A percentile compares a stretch with the other conserved stretches of the same genome.
Evolutionary conservation across 2,329 filamentous ascomycete species (phyloP).

Genomic region (Escovopsis sp.): DNA sequence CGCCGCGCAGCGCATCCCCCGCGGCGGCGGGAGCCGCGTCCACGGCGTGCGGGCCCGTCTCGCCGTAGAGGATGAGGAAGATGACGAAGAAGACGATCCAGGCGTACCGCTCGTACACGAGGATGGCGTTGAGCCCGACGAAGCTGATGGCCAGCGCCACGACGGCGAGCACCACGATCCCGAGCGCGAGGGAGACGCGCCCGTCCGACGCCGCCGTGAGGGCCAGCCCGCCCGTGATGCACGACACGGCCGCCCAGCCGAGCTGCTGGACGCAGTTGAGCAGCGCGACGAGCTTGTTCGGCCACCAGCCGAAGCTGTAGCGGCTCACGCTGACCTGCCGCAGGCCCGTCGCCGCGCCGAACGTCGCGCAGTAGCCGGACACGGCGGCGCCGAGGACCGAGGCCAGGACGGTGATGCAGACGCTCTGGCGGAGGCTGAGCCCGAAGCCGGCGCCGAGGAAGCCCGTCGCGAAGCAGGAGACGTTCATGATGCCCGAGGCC

Average conservation of each 20-base stretch:
- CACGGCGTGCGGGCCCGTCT: conserved; percentile 26
- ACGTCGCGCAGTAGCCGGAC: conserved; percentile 31
- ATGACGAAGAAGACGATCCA: conserved; percentile 32
- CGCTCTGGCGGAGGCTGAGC: conserved; percentile 26
- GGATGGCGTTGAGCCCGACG: conserved; percentile 32
- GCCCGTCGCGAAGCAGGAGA: conserved; percentile 34
- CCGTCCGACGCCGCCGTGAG: conserved; percentile 30
- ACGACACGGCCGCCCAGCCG: conserved; percentile 35
- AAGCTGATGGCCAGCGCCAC: conserved; percentile 35
- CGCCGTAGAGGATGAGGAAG: conserved; percentile 33
- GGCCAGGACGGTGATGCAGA: conserved; percentile 29
- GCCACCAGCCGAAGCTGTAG: conserved; percentile 35
- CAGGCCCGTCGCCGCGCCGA: conserved; percentile 33
- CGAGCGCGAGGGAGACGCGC: conserved; percentile 30
- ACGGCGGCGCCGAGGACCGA: conserved; percentile 21
- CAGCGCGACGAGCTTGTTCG: conserved; percentile 31
- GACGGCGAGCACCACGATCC: conserved; percentile 35
- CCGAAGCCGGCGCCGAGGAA: conserved; percentile 35
- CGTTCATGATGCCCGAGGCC: conserved; percentile 35
- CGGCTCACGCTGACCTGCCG: conserved; percentile 34
- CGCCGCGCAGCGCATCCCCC: conserved; percentile 23
- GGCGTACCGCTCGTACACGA: conserved; percentile 34
- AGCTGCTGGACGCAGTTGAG: conserved; percentile 24
- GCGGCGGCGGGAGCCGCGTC: conserved; percentile 17
- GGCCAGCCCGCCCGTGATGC: conserved; percentile 34